These are phyloP conservation scores for Xylaria sp. DNA, from an alignment of 2,329 filamentous ascomycete genomes.

Conservation along the genomic window DNA sequence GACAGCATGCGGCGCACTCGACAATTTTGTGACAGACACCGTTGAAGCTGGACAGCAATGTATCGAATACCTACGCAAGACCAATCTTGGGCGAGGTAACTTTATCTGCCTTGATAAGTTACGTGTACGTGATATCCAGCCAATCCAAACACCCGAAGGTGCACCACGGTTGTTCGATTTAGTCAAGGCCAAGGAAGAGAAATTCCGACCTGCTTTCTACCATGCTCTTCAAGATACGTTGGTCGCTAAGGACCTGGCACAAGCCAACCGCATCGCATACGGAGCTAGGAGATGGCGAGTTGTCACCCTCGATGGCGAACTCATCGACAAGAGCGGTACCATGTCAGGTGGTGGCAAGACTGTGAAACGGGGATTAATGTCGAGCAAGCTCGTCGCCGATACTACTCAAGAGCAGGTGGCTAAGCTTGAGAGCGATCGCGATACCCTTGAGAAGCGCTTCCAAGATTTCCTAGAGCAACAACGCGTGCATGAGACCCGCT, in stretches of 20 bases:
- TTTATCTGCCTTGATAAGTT: slow-evolving; percentile 96
- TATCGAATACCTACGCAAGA: slow-evolving; percentile 97
- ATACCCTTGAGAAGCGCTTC: slow-evolving; percentile 84
- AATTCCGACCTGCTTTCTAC: slow-evolving; percentile 91
- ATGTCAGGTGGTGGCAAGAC: slow-evolving; percentile 97
- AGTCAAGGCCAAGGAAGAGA: slow-evolving; percentile 87
- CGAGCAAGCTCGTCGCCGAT: slow-evolving; percentile 90
- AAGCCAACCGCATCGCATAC: slow-evolving; percentile 97
- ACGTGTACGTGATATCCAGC: slow-evolving; percentile 78
- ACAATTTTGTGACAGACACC: slow-evolving; percentile 97
- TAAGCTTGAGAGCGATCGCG: slow-evolving; percentile 88
- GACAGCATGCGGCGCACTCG: slow-evolving; percentile 88
- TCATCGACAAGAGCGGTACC: slow-evolving; percentile 98
- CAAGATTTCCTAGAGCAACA: slow-evolving; percentile 87
- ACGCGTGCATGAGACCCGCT: slow-evolving; percentile 77
- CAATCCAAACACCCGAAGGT: slow-evolving; percentile 89
- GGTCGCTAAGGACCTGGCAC: slow-evolving; percentile 91
- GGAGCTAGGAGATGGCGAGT: slow-evolving; percentile 94
- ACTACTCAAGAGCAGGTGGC: slow-evolving; percentile 87
- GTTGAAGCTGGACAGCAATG: slow-evolving; percentile 98
- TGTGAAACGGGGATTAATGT: slow-evolving; percentile 94
- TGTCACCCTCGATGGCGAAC: slow-evolving; percentile 91
- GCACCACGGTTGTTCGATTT: slow-evolving; percentile 94
- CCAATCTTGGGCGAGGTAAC: slow-evolving; percentile 94
- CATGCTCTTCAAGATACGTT: slow-evolving; percentile 95